These are phyloP conservation scores for Xylaria arbuscula DNA, from an alignment of 2,329 filamentous ascomycete species.

Conservation along the genomic window DNA sequence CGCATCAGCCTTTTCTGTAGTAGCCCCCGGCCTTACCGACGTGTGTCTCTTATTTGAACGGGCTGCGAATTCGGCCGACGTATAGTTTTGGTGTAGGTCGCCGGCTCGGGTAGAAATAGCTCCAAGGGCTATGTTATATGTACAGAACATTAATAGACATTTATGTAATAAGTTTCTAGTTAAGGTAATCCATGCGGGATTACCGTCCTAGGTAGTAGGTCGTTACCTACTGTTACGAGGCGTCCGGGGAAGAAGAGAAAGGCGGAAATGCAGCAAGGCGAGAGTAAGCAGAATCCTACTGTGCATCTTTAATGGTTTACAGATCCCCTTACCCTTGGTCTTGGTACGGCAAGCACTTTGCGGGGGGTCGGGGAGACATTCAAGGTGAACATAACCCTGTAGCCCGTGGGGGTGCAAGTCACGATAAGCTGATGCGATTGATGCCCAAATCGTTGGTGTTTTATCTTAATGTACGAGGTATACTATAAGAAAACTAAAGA, in stretches of 20 bases:
- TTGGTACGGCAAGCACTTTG: conserved; percentile 32
- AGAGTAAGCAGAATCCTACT: background rate
- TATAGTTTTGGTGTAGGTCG: background rate
- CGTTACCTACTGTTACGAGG: background rate
- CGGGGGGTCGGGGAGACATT: conserved; percentile 19
- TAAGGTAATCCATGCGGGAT: conserved; percentile 5
- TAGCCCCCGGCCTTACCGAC: conserved; percentile 25
- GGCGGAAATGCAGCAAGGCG: background rate
- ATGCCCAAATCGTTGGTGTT: background rate
- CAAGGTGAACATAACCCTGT: conserved; percentile 17
- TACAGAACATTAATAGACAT: conserved; percentile 1
- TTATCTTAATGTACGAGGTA: background rate
- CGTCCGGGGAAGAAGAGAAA: background rate
- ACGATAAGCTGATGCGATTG: conserved; percentile 9
- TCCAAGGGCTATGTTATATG: conserved; percentile 21
- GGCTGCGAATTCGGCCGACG: conserved; percentile 1
- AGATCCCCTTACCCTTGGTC: conserved; percentile 32
- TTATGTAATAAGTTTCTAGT: conserved; percentile 9
- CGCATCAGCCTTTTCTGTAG: conserved; percentile 9
- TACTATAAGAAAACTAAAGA: background rate
- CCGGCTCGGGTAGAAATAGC: conserved; percentile 8
- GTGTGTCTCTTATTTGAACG: conserved; percentile 6
- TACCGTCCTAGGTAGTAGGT: conserved; percentile 3
- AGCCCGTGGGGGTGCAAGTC: conserved; percentile 23
- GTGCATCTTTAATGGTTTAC: conserved; percentile 11